Percentiles rank a stretch among this genome's conserved stretches.
Conservation (phyloP, 495 filamentous ascomycete genomes). For the Thozetella sp. region DNA sequence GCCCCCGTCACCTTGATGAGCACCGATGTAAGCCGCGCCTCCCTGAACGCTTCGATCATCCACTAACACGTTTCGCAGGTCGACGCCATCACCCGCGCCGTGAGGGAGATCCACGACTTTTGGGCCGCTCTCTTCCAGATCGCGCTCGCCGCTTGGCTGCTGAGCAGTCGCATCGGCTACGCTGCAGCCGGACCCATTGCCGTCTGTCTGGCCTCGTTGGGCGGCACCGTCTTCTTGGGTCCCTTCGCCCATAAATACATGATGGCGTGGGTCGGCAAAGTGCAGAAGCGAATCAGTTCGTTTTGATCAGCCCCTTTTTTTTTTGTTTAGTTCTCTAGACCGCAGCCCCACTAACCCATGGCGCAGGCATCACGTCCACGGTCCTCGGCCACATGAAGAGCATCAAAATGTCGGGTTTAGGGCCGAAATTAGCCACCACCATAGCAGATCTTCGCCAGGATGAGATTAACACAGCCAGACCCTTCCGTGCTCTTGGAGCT, state of each 20-base stretch:
- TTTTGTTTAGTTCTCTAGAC: background rate
- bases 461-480: slow-evolving; percentile 28
- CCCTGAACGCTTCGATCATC: background rate
- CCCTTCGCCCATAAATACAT: slow-evolving; percentile 21
- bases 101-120: slow-evolving; percentile 55
- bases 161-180: slow-evolving; percentile 21
- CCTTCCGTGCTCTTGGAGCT: slow-evolving; percentile 20
- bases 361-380: slow-evolving; percentile 21
- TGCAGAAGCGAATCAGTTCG: slow-evolving; percentile 35
- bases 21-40: slow-evolving; percentile 44
- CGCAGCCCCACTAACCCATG: background rate
- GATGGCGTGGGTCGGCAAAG: slow-evolving; percentile 34
- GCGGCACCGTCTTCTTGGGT: slow-evolving; percentile 13
- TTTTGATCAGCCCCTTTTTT: slow-evolving; percentile 3
- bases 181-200: slow-evolving; percentile 21
- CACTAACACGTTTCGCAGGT: slow-evolving; percentile 12
- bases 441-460: slow-evolving; percentile 30
- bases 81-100: slow-evolving; percentile 51
- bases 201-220: slow-evolving; percentile 24
- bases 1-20: slow-evolving; percentile 38
- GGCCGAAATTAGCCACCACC: slow-evolving; percentile 16
- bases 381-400: slow-evolving; percentile 39
- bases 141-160: slow-evolving; percentile 23
- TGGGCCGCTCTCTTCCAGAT: slow-evolving; percentile 42
- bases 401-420: slow-evolving; percentile 40